Conservation (phyloP, 2,329 filamentous ascomycete genomes). For the Colletotrichum theobromicola region DNA sequence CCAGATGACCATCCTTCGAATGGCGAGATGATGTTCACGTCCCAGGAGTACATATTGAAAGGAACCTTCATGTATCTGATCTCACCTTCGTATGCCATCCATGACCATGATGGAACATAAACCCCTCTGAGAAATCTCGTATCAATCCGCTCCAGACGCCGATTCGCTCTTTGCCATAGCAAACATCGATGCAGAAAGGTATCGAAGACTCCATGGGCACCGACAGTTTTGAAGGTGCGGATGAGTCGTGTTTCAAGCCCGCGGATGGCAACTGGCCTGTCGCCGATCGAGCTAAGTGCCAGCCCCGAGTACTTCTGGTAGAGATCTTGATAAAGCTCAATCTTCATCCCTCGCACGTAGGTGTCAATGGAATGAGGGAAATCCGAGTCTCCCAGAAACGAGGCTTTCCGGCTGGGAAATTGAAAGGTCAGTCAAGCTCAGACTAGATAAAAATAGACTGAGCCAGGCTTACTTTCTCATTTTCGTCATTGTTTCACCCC, state of each 20-base stretch:
- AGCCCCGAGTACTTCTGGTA: background rate
- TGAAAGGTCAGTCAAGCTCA: background rate
- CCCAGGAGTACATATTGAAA: conserved; percentile 18
- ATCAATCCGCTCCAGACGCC: background rate
- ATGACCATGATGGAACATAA: conserved; percentile 36
- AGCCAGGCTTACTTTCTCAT: conserved; percentile 35
- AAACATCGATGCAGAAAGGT: background rate
- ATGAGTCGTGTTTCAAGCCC: background rate
- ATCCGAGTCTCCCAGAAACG: background rate
- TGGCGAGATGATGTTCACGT: background rate
- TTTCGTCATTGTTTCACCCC: conserved; percentile 36
- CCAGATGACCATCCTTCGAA: background rate
- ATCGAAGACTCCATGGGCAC: background rate
- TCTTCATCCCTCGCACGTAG: background rate
- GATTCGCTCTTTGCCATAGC: background rate
- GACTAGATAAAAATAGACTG: background rate
- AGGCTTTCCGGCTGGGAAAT: background rate
- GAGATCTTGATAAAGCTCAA: background rate
- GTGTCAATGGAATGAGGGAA: background rate
- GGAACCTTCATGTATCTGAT: conserved; percentile 32
- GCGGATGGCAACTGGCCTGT: background rate
- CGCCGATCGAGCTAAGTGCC: background rate
- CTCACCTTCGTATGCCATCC: conserved; percentile 37
- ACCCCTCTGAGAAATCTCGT: background rate
- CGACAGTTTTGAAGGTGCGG: background rate